Percentiles rank a stretch among this genome's conserved stretches.
These are phyloP conservation scores for Tinospora cordifolia DNA, from an alignment of 164 flowering plant genomes.

Conservation along the genomic window DNA sequence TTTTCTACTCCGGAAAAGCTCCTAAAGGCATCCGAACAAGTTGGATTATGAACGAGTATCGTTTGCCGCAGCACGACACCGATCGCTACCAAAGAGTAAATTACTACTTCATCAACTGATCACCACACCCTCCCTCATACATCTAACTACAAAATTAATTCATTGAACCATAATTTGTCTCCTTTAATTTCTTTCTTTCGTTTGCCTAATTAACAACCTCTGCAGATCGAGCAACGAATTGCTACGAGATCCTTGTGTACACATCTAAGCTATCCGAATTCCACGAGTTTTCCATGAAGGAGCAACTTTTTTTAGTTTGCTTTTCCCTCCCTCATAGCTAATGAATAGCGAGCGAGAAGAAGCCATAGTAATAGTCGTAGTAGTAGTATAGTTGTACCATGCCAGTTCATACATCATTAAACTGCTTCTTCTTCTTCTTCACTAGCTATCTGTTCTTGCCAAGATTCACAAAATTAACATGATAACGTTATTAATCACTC, in stretches of 20 bases:
- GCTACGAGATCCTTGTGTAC: no score
- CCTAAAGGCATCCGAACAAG: slow-evolving; percentile 89
- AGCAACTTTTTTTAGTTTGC: no score
- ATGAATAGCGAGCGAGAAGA: no score
- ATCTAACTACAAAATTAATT: background rate
- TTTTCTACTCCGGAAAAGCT: slow-evolving; percentile 97
- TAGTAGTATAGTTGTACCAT: no score
- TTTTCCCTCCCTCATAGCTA: no score
- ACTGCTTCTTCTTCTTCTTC: background rate
- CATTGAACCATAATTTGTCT: no score
- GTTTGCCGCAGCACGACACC: slow-evolving; percentile 87
- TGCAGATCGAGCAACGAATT: background rate
- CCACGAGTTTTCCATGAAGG: no score
- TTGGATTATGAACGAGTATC: slow-evolving; percentile 99
- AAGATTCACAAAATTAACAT: no score
- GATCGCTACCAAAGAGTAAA: slow-evolving; percentile 68
- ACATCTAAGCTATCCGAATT: background rate
- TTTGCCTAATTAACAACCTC: background rate
- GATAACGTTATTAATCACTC: no score
- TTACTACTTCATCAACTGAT: background rate
- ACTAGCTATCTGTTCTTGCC: background rate
- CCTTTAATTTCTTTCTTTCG: background rate
- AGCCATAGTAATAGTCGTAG: no score
- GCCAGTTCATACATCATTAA: no score
- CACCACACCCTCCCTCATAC: background rate